Base-by-base conservation (phyloP, 352 stramenopile genomes). In the Globisporangium yorkense region DNA sequence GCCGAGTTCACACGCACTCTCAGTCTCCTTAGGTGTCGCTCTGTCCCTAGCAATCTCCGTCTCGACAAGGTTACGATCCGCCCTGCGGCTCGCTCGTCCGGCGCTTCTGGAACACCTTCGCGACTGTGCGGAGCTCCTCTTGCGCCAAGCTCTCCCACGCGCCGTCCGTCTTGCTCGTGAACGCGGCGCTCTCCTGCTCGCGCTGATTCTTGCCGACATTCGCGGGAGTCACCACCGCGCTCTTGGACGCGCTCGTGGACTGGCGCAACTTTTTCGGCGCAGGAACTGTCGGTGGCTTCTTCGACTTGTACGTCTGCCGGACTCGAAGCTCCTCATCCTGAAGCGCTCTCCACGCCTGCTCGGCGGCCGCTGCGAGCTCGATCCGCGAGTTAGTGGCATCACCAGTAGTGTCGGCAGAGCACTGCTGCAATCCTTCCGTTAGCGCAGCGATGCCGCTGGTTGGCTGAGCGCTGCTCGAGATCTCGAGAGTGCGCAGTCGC, bases 301-400 rank as follows among this genome's bases (percentile, higher is more conserved):
- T 65, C 10, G 47, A n/a, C 43, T 59, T 40, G 24, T 50, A 16
- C 18, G 27, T 24, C n/a, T 68, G 55, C 9, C 72, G 66, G 18
- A 92, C 51, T 16, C 52, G 61, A 1, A 56, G 46, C 57, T 91
- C 83, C 37, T 82, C 76, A 7, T 71, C 71, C 59, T 90, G 82
- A 7, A 92, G 57, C 7, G 64, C 56, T 27, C 65, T 56, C 80
- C 82, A 92, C 2, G 61, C 74, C 16, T 54, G 40, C 56, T 79
- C 64, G 20, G 66, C 70, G 13, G 67, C 55, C 9, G 27, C 58
- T 29, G 62, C 53, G 29, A 66, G 37, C 15, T 56, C 43, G 20
- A 55, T 8, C 9, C 45, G 58, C 27, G 53, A 45, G 20, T 31
- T 4, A 37, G 13, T 20, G n/a, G 29, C 21, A 18, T 10, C 18